Evolutionary conservation across 768 basidiomycete genomes (phyloP), one percentile per base, ranked within the genome.

Genomic region (Mycena capillaripes): DNA sequence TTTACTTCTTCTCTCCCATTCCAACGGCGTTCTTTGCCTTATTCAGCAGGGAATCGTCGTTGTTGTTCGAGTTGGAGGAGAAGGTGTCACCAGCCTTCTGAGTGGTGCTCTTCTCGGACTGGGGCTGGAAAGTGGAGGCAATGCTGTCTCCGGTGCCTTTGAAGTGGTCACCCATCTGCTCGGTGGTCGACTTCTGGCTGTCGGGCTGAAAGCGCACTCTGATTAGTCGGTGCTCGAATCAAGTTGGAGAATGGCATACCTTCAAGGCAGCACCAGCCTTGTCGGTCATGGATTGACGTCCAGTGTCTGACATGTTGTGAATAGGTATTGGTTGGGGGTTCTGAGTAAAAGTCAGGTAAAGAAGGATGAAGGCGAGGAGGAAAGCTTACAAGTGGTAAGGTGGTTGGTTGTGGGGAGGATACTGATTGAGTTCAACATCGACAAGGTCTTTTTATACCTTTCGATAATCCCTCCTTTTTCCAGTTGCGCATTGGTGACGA

Each of bases 281-380:
- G 84, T 90, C 89, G 77, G 89, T 88, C 81, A 89, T 81, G 70
- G 85, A 86, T 85, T 91, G 89, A 76, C 90, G 90, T 67, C 80
- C 85, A 63, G 83, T 80, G 78, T 91, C 89, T 77, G 89, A 88
- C 89, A 90, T 90, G 72, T 63, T 85, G 46, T 52, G 27, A 29
- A 12, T 27, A 27, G 27, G 12, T 17, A 19, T 38, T 34, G 14
- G 63, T 50, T 42, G 48, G 23, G n/a, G 2, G 9, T 30, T 56
- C 38, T 61, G 21, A 3, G 10, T 2, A 23, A 7, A 25, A n/a
- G 17, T 19, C 0, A 0, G 19, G 19, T 27, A 38, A 30, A 44
- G 10, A 27, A 32, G 25, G 44, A 34, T 32, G 25, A 21, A 30
- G 16, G 27, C 10, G 25, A 42, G 30, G 19, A 23, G 3, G 12